Conservation (phyloP, 768 basidiomycete genomes). For the Russula virescens region DNA sequence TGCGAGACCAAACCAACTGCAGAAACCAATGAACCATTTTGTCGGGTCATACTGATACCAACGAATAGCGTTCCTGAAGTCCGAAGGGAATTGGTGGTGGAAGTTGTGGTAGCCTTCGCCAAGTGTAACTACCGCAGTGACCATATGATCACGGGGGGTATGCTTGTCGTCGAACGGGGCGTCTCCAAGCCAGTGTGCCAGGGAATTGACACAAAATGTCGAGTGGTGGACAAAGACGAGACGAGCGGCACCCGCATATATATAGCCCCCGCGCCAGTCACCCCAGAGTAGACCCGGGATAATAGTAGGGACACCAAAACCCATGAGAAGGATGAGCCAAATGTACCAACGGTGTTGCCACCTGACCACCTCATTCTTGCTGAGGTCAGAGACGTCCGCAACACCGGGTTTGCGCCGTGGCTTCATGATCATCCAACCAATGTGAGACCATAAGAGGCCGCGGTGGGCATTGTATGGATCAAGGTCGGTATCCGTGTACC, state of each 20-base stretch:
- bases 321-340: conserved; percentile 61
- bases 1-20: conserved; percentile 51
- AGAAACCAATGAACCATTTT: conserved; percentile 81
- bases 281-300: conserved; percentile 80
- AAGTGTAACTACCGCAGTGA: conserved; percentile 86
- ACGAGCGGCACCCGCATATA: conserved; percentile 77
- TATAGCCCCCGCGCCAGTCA: conserved; percentile 79
- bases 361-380: conserved; percentile 68
- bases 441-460: conserved; percentile 80
- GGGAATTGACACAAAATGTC: conserved; percentile 94
- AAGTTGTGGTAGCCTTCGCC: conserved; percentile 99
- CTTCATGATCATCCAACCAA: conserved; percentile 92
- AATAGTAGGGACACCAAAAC: conserved; percentile 65
- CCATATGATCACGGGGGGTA: conserved; percentile 81
- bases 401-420: conserved; percentile 85
- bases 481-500: conserved; percentile 95
- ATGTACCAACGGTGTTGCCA: conserved; percentile 89
- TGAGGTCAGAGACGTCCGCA: conserved; percentile 83
- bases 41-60: conserved; percentile 94
- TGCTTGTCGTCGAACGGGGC: conserved; percentile 94
- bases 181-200: conserved; percentile 95
- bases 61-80: conserved; percentile 93
- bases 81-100: conserved; percentile 97
- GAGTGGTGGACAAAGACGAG: conserved; percentile 88
- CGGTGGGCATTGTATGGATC: conserved; percentile 94